phyloP scores from a whole-genome alignment of 2,329 filamentous ascomycete species.

The Ustulina deusta region DNA sequence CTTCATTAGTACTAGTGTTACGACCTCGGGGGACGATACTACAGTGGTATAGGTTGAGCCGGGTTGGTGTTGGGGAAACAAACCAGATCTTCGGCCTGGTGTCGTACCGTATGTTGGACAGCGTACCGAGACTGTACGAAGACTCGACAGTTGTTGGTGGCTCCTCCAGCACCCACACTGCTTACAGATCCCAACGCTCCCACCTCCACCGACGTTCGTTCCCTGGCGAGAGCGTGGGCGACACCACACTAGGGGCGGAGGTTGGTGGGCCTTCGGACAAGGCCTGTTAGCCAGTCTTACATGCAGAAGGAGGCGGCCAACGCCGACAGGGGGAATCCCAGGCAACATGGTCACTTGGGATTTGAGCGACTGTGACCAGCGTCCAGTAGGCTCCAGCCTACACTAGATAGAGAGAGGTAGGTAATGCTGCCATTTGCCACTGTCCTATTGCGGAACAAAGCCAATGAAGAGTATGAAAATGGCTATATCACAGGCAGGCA shows the following conservation, averaged over 20 bases:
- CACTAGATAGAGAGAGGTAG: no score
- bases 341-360: slow-evolving; percentile 20
- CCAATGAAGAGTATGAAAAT: slow-evolving; percentile 29
- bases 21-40: slow-evolving; percentile 37
- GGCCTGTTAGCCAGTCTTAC: slow-evolving; percentile 38
- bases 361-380: slow-evolving; percentile 15
- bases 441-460: neutral
- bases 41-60: slow-evolving; percentile 33
- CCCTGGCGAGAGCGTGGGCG: slow-evolving; percentile 32
- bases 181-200: slow-evolving; percentile 28
- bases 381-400: slow-evolving; percentile 11
- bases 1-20: slow-evolving; percentile 34
- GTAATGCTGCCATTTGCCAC: slow-evolving; percentile 29
- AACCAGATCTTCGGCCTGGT: slow-evolving; percentile 40
- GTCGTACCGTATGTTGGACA: slow-evolving; percentile 37
- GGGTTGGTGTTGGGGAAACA: slow-evolving; percentile 38
- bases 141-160: slow-evolving; percentile 34
- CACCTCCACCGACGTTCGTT: slow-evolving; percentile 22
- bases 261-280: slow-evolving; percentile 31
- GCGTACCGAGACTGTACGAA: slow-evolving; percentile 36
- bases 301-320: slow-evolving; percentile 28
- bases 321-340: slow-evolving; percentile 13
- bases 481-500: slow-evolving; percentile 21
- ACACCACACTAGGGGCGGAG: slow-evolving; percentile 33
- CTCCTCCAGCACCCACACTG: slow-evolving; percentile 2